Percentiles rank a stretch among this genome's conserved stretches.
These are phyloP conservation scores for Phellinidium pouzarii DNA, from an alignment of 1,284 basidiomycete genomes.

Conservation along the genomic window DNA sequence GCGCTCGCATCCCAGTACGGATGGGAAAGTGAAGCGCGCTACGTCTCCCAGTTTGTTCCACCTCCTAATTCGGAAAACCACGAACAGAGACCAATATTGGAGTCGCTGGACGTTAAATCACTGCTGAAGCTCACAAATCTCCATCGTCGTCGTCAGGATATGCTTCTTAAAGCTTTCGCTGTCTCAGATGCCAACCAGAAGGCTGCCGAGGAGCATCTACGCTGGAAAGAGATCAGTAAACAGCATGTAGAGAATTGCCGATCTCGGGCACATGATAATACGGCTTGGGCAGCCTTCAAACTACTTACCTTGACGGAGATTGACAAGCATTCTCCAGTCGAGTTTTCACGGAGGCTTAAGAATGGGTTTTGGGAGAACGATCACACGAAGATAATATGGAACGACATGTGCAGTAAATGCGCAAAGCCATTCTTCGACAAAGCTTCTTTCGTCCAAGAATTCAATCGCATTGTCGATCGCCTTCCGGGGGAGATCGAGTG, in stretches of 20 bases:
- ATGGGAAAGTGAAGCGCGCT: slow-evolving; percentile 35
- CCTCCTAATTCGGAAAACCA: slow-evolving; percentile 4
- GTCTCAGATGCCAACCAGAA: slow-evolving; percentile 4
- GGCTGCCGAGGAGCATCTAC: neutral
- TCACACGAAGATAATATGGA: neutral
- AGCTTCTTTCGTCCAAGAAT: neutral
- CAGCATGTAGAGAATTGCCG: neutral
- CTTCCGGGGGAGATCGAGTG: slow-evolving; percentile 1
- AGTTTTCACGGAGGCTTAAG: neutral
- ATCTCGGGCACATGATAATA: slow-evolving; percentile 7
- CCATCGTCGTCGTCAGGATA: slow-evolving; percentile 5
- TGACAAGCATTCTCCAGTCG: neutral
- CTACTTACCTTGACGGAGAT: neutral
- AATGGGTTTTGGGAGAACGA: neutral
- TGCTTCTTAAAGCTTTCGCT: neutral
- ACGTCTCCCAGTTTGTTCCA: neutral
- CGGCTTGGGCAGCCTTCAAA: slow-evolving; percentile 4
- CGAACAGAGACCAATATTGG: neutral
- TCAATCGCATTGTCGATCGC: neutral
- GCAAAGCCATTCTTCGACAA: neutral
- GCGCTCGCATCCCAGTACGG: slow-evolving; percentile 37
- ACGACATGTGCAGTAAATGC: slow-evolving; percentile 10
- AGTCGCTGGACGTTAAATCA: neutral
- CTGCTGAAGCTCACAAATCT: slow-evolving; percentile 9
- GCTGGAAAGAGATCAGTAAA: slow-evolving; percentile 6